Evolutionary conservation across 768 basidiomycete species (phyloP).

Genomic region (Xanthoconium stramineum): DNA sequence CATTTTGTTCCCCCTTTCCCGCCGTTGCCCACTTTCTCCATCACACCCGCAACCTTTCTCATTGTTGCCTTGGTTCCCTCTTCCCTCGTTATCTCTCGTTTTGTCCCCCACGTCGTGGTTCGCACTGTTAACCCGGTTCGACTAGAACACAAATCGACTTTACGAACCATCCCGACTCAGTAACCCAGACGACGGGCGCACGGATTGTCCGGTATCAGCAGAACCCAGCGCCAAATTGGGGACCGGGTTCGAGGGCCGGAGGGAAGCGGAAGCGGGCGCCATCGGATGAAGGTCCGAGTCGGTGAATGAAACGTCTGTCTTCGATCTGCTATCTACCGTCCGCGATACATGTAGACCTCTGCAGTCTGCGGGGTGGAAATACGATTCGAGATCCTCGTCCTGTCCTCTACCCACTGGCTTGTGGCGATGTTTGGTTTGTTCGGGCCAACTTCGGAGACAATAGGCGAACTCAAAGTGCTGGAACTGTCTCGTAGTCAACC

Average conservation of each 20-base stretch:
- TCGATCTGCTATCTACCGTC: too few species aligned
- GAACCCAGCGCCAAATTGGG: conserved; percentile 93
- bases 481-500: too few species aligned
- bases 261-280: conserved; percentile 33
- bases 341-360: too few species aligned
- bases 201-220: conserved; percentile 87
- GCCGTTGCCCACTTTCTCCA: not conserved
- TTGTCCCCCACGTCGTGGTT: too few species aligned
- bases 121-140: not conserved
- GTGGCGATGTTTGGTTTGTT: too few species aligned
- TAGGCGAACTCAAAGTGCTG: too few species aligned
- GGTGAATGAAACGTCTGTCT: too few species aligned
- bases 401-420: too few species aligned
- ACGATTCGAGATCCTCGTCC: too few species aligned
- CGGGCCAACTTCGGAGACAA: too few species aligned
- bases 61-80: not conserved
- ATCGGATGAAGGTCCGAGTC: conserved; percentile 13
- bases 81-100: not conserved
- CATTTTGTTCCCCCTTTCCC: conserved; percentile 17
- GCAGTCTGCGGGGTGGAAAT: too few species aligned
- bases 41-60: not conserved
- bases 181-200: conserved; percentile 57
- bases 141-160: conserved; percentile 64
- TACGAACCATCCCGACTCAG: conserved; percentile 62
- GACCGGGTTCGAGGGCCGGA: conserved; percentile 69